Percentiles rank a stretch among this genome's conserved stretches.
Evolutionary conservation across 495 filamentous ascomycete species (phyloP).

Genomic region (Copromyces sp.): DNA sequence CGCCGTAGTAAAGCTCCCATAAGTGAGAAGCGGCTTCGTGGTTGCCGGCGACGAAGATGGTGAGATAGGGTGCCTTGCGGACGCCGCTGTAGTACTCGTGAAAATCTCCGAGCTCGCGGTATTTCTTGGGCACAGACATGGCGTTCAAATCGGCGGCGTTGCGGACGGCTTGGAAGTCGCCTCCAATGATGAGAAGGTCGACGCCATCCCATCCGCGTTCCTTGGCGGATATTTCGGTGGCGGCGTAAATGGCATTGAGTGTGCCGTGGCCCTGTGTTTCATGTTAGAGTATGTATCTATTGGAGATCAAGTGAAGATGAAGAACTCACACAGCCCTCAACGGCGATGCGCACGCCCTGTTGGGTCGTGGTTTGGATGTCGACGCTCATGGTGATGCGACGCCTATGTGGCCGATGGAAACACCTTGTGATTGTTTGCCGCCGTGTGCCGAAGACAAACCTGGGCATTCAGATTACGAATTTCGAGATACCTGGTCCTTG

Average conservation of each 20-base stretch:
- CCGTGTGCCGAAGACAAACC: background rate
- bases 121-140: conserved; percentile 80
- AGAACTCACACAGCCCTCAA: conserved; percentile 71
- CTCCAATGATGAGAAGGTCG: conserved; percentile 79
- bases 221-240: conserved; percentile 51
- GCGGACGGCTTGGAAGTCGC: conserved; percentile 81
- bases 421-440: background rate
- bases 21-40: conserved; percentile 85
- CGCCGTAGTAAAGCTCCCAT: conserved; percentile 88
- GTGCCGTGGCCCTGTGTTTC: conserved; percentile 71
- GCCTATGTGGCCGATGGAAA: background rate
- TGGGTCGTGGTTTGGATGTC: conserved; percentile 11
- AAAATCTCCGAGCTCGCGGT: conserved; percentile 77
- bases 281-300: background rate
- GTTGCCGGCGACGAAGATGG: conserved; percentile 88
- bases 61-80: conserved; percentile 70
- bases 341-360: conserved; percentile 42
- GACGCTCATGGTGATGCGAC: background rate
- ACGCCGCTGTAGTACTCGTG: conserved; percentile 81
- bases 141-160: conserved; percentile 78
- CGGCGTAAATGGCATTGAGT: conserved; percentile 79
- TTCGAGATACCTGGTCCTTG: background rate
- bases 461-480: too few species aligned
- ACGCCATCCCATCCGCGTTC: conserved; percentile 63
- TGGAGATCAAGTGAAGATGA: background rate